A percentile compares a stretch with the other conserved stretches of the same genome.
phyloP scores from a whole-genome alignment of 1,139 yeast species.

The Pneumocystis oryctolagi region DNA sequence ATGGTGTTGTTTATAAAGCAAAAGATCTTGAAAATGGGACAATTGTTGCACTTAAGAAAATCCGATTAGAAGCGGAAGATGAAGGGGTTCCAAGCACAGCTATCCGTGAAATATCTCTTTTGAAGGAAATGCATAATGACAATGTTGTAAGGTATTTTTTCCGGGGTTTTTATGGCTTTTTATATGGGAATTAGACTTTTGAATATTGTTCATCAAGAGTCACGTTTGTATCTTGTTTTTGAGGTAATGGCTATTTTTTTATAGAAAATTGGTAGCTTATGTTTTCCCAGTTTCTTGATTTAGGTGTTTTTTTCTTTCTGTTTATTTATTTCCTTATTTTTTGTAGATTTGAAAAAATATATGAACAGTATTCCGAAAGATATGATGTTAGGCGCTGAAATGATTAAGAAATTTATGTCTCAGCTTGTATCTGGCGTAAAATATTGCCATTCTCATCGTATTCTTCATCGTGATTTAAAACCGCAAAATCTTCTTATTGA shows the following conservation, averaged over 20 bases:
- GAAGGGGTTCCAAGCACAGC: slow-evolving; percentile 99
- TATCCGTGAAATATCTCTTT: slow-evolving; percentile 83
- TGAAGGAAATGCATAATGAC: slow-evolving; percentile 92
- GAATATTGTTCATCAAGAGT: slow-evolving; percentile 94
- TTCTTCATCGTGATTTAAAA: slow-evolving; percentile 84
- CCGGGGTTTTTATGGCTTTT: neutral
- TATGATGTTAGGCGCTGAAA: slow-evolving; percentile 64
- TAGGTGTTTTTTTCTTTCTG: slow-evolving; percentile 29
- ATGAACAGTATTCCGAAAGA: slow-evolving; percentile 77
- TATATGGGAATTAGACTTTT: slow-evolving; percentile 35
- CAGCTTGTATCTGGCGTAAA: slow-evolving; percentile 79
- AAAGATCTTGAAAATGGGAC: slow-evolving; percentile 73
- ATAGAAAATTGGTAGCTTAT: neutral
- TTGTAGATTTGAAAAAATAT: slow-evolving; percentile 79
- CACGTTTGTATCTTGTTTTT: slow-evolving; percentile 82
- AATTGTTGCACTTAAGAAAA: slow-evolving; percentile 86
- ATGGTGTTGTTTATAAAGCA: slow-evolving; percentile 95
- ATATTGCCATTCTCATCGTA: slow-evolving; percentile 91
- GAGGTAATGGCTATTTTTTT: slow-evolving; percentile 6
- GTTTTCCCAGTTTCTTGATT: neutral
- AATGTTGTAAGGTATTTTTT: slow-evolving; percentile 49
- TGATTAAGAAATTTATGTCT: slow-evolving; percentile 83
- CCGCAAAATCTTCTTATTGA: slow-evolving; percentile 88
- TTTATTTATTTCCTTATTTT: slow-evolving; percentile 39
- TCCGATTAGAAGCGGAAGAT: slow-evolving; percentile 57